Percentiles rank a stretch among this genome's conserved stretches.
Evolutionary conservation across 2,329 filamentous ascomycete genomes (phyloP).

Genomic region (Capronia americana): DNA sequence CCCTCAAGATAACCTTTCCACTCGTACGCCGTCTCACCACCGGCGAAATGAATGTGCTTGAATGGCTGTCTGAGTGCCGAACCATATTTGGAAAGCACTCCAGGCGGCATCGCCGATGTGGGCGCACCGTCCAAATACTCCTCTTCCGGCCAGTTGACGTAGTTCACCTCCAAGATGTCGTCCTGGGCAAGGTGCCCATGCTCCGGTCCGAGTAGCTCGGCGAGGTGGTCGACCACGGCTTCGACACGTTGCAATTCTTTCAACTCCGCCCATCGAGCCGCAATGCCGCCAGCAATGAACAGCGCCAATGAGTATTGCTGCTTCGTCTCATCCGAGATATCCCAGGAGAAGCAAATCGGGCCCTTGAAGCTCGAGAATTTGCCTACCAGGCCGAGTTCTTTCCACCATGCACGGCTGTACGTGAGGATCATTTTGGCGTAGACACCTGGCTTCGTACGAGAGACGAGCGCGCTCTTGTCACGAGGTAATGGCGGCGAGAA

Average conservation of each 20-base stretch:
- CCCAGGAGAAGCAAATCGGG: conserved; percentile 54
- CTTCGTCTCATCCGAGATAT: conserved; percentile 46
- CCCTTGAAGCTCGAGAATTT: conserved; percentile 49
- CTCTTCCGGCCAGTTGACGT: conserved; percentile 50
- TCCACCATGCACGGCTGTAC: conserved; percentile 52
- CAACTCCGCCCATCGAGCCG: conserved; percentile 43
- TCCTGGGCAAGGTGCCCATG: conserved; percentile 16
- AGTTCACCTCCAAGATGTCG: conserved; percentile 46
- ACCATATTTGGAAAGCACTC: conserved; percentile 45
- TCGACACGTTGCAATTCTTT: conserved; percentile 18
- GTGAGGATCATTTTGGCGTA: conserved; percentile 50
- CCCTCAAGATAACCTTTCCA: conserved; percentile 67
- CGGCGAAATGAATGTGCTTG: conserved; percentile 59
- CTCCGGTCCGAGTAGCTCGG: conserved; percentile 24
- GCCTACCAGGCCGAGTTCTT: conserved; percentile 44
- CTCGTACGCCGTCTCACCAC: conserved; percentile 59
- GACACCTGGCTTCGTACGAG: conserved; percentile 45
- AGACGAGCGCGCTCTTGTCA: conserved; percentile 41
- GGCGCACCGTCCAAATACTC: conserved; percentile 50
- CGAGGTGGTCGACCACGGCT: conserved; percentile 29
- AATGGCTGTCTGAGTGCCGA: conserved; percentile 45
- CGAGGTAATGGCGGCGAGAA: conserved; percentile 53
- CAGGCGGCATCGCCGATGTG: conserved; percentile 47
- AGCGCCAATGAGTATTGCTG: conserved; percentile 45
- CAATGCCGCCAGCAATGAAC: conserved; percentile 51